Base-by-base conservation (phyloP, 2,329 filamentous ascomycete species). In the Akanthomyces dipterigenus region DNA sequence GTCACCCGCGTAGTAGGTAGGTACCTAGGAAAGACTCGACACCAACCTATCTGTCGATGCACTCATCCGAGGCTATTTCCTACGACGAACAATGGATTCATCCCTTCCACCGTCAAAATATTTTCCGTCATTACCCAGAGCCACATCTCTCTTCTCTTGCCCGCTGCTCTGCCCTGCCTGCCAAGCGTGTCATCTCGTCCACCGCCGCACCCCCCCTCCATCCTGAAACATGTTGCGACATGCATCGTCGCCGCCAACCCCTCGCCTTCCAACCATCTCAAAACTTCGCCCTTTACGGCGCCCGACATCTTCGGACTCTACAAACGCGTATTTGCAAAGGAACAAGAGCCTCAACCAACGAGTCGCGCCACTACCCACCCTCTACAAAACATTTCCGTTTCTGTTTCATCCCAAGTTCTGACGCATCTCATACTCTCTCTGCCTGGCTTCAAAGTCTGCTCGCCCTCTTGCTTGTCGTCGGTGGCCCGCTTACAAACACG, bases 141-240 rank as follows among this genome's bases (percentile, higher is more conserved):
- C 11, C 11, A 31, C 8, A 5, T 8, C 49, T 31, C 14, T 31
- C n/a, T 51, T n/a, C 38, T 9, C 16, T 16, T 22, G 7, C 2
- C 1, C 51, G 3, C 24, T 38, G 36, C 36, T 38, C 18, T 26
- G 7, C 56, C 5, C 46, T 36, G 20, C 18, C 42, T 50, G 36
- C 45, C 45, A 53, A 60, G 26, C 38, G 40, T 45, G 38, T 45
- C 57, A 51, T 51, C 56, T 60, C 40, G 7, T 53, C 40, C 20
- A 16, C 40, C 28, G 9, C 28, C 9, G 3, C 2, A 11, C 36
- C 42, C 34, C n/a, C 46, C 56, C 34, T 20, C 22, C 42, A 38
- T 55, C 59, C 59, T 61, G 59, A 61, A 61, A 61, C 59, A 50
- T 14, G 18, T 49, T 61, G 59, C 59, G 51, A 61, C 59, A 28